Evolutionary conservation across 2,329 filamentous ascomycete genomes (phyloP).

Genomic region (Arthroderma sp.): DNA sequence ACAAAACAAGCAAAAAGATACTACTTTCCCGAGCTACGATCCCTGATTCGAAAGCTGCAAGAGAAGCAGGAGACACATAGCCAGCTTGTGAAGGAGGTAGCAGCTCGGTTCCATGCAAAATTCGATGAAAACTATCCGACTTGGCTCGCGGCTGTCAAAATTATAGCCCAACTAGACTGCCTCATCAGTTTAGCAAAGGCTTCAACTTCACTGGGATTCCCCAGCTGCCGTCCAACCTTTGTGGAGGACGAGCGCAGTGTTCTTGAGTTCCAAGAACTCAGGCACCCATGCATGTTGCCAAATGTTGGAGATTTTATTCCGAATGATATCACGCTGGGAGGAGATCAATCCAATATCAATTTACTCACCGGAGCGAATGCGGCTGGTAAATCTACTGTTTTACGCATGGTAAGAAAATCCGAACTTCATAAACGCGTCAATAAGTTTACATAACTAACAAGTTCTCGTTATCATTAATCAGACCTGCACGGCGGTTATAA

Average conservation of each 20-base stretch:
- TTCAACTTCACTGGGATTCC: conserved; percentile 68
- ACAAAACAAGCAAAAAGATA: conserved; percentile 84
- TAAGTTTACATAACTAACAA: conserved; percentile 13
- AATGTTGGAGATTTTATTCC: conserved; percentile 90
- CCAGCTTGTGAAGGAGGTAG: conserved; percentile 79
- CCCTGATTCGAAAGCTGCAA: conserved; percentile 73
- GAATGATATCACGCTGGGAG: conserved; percentile 81
- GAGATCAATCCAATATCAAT: conserved; percentile 67
- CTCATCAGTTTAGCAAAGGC: conserved; percentile 85
- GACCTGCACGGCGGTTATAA: conserved; percentile 92
- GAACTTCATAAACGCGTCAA: not conserved
- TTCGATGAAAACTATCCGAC: conserved; percentile 77
- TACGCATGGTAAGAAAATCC: conserved; percentile 62
- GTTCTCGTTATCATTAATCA: conserved; percentile 22
- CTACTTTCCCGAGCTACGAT: conserved; percentile 74
- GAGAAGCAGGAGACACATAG: conserved; percentile 89
- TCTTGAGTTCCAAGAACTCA: conserved; percentile 81
- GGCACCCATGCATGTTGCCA: conserved; percentile 87
- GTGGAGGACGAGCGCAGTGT: conserved; percentile 72
- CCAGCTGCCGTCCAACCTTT: conserved; percentile 80
- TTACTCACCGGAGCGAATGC: conserved; percentile 92
- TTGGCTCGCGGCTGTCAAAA: conserved; percentile 82
- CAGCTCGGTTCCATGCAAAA: conserved; percentile 66
- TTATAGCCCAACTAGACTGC: conserved; percentile 87
- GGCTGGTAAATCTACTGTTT: conserved; percentile 88